Evolutionary conservation across 164 flowering plant species (phyloP).

Genomic region (Buxus sempervirens): DNA sequence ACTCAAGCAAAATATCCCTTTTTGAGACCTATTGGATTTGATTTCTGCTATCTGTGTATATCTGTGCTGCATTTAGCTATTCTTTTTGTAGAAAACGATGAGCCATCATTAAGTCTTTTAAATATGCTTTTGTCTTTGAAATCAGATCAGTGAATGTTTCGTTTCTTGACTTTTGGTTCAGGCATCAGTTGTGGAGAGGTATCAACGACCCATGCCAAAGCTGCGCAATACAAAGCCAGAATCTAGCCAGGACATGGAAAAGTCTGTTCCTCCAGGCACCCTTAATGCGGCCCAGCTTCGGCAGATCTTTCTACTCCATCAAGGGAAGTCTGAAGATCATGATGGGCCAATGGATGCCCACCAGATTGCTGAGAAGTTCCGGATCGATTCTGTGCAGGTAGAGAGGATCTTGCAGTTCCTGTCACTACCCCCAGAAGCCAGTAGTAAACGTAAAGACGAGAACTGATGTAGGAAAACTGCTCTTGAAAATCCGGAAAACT

Average conservation of each 20-base stretch:
- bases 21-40: too few species aligned
- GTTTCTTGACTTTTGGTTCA: constrained; percentile 21
- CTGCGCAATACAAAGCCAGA: constrained; percentile 62
- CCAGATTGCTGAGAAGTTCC: constrained; percentile 65
- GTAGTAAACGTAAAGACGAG: constrained; percentile 26
- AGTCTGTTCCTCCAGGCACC: constrained; percentile 62
- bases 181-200: constrained; percentile 65
- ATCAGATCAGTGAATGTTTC: neutral
- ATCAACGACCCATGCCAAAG: constrained; percentile 78
- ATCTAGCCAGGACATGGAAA: constrained; percentile 52
- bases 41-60: too few species aligned
- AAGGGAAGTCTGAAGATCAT: constrained; percentile 75
- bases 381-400: constrained; percentile 48
- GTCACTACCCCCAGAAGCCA: constrained; percentile 67
- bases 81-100: too few species aligned
- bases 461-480: constrained; percentile 1
- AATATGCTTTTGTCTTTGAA: neutral
- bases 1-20: too few species aligned
- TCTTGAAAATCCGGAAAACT: neutral
- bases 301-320: constrained; percentile 61
- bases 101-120: too few species aligned
- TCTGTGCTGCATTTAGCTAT: too few species aligned
- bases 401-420: constrained; percentile 47
- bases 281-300: constrained; percentile 68
- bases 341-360: constrained; percentile 59